phyloP scores from a whole-genome alignment of 306 rosid species.

The Lablab purpureus region DNA sequence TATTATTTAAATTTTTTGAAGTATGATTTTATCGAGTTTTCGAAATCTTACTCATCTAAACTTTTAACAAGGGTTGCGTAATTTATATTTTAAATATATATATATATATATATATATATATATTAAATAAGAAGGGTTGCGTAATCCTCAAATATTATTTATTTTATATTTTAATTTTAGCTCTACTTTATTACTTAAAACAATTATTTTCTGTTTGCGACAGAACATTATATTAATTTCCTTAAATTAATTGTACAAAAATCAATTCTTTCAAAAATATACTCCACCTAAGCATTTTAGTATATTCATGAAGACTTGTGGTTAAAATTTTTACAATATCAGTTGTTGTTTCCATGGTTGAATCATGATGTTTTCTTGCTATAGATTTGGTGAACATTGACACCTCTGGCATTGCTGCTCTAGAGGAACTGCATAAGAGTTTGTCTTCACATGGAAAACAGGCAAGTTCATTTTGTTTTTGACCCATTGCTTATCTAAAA shows the following conservation, averaged over 20 bases:
- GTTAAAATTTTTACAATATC: neutral
- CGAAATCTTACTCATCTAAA: no score
- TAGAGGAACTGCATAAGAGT: conserved; percentile 65
- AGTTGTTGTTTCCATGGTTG: neutral
- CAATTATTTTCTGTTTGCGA: neutral
- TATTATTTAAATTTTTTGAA: no score
- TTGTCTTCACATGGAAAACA: conserved; percentile 63
- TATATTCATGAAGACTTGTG: neutral
- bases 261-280: neutral
- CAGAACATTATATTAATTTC: neutral
- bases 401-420: conserved; percentile 75
- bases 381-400: conserved; percentile 79
- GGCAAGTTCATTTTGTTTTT: conserved; percentile 47
- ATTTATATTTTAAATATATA: no score
- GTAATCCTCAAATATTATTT: neutral
- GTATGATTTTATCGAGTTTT: no score
- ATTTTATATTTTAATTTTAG: neutral
- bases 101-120: no score
- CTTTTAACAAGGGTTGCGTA: no score
- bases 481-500: neutral
- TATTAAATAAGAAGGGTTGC: no score
- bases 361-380: neutral
- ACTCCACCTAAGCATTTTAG: neutral
- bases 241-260: neutral
- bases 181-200: neutral